Evolutionary conservation across 441 rosid species (phyloP), one percentile per base, ranked within the genome.

Genomic region (Brassica hybrid): DNA sequence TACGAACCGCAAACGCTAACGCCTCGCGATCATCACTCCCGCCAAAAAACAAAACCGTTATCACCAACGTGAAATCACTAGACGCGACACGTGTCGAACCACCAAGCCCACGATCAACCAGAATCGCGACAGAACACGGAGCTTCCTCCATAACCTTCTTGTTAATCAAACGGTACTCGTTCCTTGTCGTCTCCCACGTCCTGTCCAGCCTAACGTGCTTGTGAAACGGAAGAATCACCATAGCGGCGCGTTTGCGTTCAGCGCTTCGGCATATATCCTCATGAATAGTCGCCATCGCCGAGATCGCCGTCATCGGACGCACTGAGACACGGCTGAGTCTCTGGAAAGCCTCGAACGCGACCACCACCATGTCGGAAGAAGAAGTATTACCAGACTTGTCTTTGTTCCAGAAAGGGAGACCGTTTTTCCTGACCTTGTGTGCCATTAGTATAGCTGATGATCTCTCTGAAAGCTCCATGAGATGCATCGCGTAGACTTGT

Each of bases 191-290:
- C 83, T 92, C 96, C 69, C 91, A 81, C 0, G 86, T 21, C 5
- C 94, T 90, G 38, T 94, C 98, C 1, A 92, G 13, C 60, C 91
- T 86, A 80, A 84, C 92, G 79, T 92, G 96, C 70, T 88, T 94
- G 71, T 94, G 98, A 65, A 86, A 92, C 3, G 97, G 94, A 17
- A 94, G 88, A 72, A 94, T 86, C 48, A 94, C 84, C 74, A 87
- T 86, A 5, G 93, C 89, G 0, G 83, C 82, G 65, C 83, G 75
- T 84, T 90, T 92, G 48, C 85, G 71, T 67, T 90, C 94, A 0
- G 92, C 96, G 60, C 85, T 82, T 11, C 56, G 64, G 34, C 87
- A 82, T 10, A 89, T 89, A 65, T 89, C 93, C 14, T 84, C 91
- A 23, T 86, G 85, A 18, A 89, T 85, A 60, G 70, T 75, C 0